Percentiles rank a stretch among this genome's conserved stretches.
Evolutionary conservation across 768 basidiomycete genomes (phyloP).

Genomic region (Lentinus brumalis): DNA sequence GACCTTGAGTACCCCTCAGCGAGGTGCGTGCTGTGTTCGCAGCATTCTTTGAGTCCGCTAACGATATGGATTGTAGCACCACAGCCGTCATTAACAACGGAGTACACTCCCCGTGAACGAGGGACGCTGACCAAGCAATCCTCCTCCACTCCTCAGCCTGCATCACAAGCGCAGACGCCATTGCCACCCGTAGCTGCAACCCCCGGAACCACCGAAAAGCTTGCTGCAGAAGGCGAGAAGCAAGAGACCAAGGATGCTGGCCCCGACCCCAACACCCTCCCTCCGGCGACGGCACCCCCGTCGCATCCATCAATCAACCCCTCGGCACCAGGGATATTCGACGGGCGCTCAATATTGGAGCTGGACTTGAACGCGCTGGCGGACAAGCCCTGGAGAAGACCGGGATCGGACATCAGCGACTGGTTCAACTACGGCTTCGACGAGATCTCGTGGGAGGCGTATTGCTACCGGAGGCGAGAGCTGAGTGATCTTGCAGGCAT

Average conservation of each 20-base stretch:
- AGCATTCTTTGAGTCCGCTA: too few species aligned
- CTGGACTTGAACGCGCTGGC: constrained; percentile 73
- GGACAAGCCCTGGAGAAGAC: constrained; percentile 89
- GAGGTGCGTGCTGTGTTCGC: constrained; percentile 23
- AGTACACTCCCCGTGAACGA: constrained; percentile 76
- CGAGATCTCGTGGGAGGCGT: constrained; percentile 93
- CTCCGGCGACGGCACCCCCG: constrained; percentile 68
- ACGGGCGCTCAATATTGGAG: constrained; percentile 82
- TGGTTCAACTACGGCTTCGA: constrained; percentile 99
- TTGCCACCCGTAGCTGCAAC: constrained; percentile 19
- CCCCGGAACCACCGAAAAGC: constrained; percentile 23
- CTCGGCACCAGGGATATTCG: constrained; percentile 59
- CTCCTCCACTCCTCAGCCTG: constrained; percentile 29
- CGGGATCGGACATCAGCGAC: constrained; percentile 91
- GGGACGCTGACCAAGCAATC: constrained; percentile 45
- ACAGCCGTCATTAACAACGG: constrained; percentile 72
- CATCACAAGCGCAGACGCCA: constrained; percentile 21
- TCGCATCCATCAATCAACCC: constrained; percentile 83
- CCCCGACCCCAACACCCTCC: constrained; percentile 64
- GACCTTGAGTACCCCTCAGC: constrained; percentile 27
- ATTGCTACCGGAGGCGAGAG: constrained; percentile 82
- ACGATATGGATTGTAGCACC: constrained; percentile 27
- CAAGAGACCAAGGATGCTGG: constrained; percentile 35
- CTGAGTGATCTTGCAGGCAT: constrained; percentile 78
- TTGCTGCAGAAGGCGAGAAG: constrained; percentile 23